A percentile compares a stretch with the other conserved stretches of the same genome.
Evolutionary conservation across 2,329 filamentous ascomycete species (phyloP).

Genomic region (Passalora sequoiae): DNA sequence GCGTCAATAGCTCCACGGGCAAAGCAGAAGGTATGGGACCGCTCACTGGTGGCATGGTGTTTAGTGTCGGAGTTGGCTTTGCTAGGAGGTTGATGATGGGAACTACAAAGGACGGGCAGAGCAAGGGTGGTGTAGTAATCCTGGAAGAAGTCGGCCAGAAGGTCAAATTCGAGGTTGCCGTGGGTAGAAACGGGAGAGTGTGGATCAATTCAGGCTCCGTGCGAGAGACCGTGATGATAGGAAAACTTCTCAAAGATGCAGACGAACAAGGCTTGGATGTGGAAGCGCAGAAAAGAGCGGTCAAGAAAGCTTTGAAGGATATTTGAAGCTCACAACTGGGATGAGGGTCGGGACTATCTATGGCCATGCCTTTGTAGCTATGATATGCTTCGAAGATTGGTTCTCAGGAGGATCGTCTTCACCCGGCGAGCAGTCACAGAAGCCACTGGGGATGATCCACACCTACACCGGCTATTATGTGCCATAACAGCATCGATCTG

Average conservation of each 20-base stretch:
- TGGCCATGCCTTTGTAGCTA: too few species aligned
- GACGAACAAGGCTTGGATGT: slow-evolving; percentile 62
- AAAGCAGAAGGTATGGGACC: slow-evolving; percentile 85
- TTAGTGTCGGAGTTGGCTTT: slow-evolving; percentile 72
- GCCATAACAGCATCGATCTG: too few species aligned
- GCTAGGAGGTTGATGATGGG: slow-evolving; percentile 67
- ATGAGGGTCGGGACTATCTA: neutral
- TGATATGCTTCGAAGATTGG: neutral
- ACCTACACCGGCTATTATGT: too few species aligned
- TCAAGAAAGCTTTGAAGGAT: slow-evolving; percentile 61
- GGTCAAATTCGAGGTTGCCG: slow-evolving; percentile 84
- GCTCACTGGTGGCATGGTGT: slow-evolving; percentile 79
- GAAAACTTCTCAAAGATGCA: slow-evolving; percentile 69
- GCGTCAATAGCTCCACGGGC: slow-evolving; percentile 77
- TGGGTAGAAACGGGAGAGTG: slow-evolving; percentile 84
- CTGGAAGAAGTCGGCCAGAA: slow-evolving; percentile 78
- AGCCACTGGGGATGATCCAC: too few species aligned
- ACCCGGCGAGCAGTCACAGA: neutral
- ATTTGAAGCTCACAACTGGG: slow-evolving; percentile 23
- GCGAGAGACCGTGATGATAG: slow-evolving; percentile 70
- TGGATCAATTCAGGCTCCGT: slow-evolving; percentile 81
- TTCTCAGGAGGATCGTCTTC: slow-evolving; percentile 1
- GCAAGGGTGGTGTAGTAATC: slow-evolving; percentile 59
- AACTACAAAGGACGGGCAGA: slow-evolving; percentile 46
- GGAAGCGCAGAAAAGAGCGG: slow-evolving; percentile 65